Conservation (phyloP, 2,329 filamentous ascomycete genomes). For the Trichoderma sp. region DNA sequence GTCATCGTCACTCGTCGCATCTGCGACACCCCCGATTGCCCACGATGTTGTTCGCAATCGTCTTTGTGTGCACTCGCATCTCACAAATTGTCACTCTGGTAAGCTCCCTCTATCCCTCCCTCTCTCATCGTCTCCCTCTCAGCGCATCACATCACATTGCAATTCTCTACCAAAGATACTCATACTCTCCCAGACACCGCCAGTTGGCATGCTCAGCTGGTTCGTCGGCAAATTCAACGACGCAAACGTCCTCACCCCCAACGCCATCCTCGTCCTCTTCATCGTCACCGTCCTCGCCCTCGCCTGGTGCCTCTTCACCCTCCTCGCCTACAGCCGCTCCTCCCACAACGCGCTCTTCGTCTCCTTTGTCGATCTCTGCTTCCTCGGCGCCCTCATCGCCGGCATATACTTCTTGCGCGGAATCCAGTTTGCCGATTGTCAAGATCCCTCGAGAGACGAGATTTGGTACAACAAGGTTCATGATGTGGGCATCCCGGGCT, state of each 20-base stretch:
- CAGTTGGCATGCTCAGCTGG: constrained; percentile 64
- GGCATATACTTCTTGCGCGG: constrained; percentile 58
- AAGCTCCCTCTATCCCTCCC: too few relatives aligned
- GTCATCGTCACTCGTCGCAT: background rate
- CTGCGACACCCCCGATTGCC: constrained; percentile 19
- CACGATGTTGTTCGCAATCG: constrained; percentile 60
- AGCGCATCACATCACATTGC: background rate
- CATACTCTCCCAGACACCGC: constrained; percentile 52
- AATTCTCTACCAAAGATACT: background rate
- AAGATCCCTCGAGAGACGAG: constrained; percentile 48
- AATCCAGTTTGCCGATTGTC: constrained; percentile 65
- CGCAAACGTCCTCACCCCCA: constrained; percentile 57
- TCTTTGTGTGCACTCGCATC: constrained; percentile 63
- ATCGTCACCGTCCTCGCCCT: constrained; percentile 62
- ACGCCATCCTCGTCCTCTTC: constrained; percentile 64
- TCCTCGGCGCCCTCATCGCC: constrained; percentile 63
- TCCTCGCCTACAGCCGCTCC: constrained; percentile 65
- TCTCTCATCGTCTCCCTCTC: too few relatives aligned
- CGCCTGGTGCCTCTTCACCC: constrained; percentile 62
- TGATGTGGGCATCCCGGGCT: constrained; percentile 53
- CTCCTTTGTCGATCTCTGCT: constrained; percentile 56
- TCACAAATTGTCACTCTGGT: constrained; percentile 62
- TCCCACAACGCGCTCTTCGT: constrained; percentile 60
- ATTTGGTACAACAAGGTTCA: constrained; percentile 59
- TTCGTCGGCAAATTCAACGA: constrained; percentile 60